phyloP scores from a whole-genome alignment of 805 yeast species.

The Blastobotrys robertii region DNA sequence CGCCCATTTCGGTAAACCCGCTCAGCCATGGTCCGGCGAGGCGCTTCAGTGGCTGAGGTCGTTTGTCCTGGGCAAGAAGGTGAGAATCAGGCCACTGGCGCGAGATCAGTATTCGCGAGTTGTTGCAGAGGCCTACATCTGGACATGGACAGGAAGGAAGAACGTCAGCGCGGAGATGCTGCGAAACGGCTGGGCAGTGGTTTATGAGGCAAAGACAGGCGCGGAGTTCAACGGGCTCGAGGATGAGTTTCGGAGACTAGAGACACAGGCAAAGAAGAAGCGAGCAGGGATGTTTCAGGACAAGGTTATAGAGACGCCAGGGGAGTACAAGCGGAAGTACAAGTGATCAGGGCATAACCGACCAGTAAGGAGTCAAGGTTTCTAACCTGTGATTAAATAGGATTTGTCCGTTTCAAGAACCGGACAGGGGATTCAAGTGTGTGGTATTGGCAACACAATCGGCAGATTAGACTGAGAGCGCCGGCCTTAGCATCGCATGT shows the following conservation, averaged over 20 bases:
- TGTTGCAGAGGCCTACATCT: conserved; percentile 62
- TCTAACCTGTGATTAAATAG: no score
- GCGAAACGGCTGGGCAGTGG: conserved; percentile 70
- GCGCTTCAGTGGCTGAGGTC: conserved; percentile 68
- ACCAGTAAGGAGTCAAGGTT: not conserved
- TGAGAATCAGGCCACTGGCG: conserved; percentile 68
- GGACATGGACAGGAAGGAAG: conserved; percentile 55
- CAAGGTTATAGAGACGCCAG: conserved; percentile 56
- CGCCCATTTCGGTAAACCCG: conserved; percentile 87
- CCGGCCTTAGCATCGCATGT: conserved; percentile 54
- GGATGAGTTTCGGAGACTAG: conserved; percentile 46
- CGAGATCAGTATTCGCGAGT: conserved; percentile 85
- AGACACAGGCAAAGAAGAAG: conserved; percentile 45
- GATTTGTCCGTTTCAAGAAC: no score
- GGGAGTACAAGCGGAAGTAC: conserved; percentile 49
- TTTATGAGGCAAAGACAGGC: conserved; percentile 72
- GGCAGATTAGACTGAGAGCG: no score
- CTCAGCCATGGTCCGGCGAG: conserved; percentile 81
- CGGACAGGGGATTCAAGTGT: no score
- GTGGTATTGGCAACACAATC: no score
- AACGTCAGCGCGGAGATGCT: conserved; percentile 89
- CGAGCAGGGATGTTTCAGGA: conserved; percentile 62
- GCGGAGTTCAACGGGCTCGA: conserved; percentile 85
- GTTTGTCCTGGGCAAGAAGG: conserved; percentile 54
- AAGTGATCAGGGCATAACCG: conserved; percentile 4